Evolutionary conservation across 495 filamentous ascomycete species (phyloP).

Genomic region (Aspergillus bertholletiae): DNA sequence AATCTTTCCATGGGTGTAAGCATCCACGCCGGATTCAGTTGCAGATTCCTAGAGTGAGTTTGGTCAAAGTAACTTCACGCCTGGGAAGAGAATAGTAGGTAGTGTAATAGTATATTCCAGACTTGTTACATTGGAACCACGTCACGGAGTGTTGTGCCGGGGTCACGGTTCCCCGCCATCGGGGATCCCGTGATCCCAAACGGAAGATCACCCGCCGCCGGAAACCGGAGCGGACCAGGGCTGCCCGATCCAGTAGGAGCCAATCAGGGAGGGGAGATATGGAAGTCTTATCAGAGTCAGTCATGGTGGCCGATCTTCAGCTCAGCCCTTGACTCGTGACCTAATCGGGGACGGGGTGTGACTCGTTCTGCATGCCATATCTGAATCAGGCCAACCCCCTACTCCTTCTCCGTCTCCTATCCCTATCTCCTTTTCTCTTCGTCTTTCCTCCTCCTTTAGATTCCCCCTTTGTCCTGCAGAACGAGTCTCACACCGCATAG

Average conservation of each 20-base stretch:
- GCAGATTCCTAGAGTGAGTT: too few relatives aligned
- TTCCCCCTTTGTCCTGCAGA: neutral
- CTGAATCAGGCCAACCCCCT: neutral
- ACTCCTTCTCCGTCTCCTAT: neutral
- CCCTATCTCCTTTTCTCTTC: neutral
- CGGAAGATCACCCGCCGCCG: neutral
- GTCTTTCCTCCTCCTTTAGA: neutral
- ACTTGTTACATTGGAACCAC: too few relatives aligned
- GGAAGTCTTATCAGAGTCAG: neutral
- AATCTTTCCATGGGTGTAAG: too few relatives aligned
- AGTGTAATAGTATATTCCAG: too few relatives aligned
- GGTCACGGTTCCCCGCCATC: neutral
- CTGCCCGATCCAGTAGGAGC: neutral
- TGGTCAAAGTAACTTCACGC: too few relatives aligned
- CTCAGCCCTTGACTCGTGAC: slow-evolving; percentile 1
- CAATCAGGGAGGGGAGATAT: neutral
- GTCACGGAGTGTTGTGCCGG: too few relatives aligned
- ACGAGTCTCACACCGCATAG: neutral
- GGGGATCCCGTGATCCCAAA: neutral
- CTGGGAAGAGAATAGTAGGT: too few relatives aligned
- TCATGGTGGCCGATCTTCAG: neutral
- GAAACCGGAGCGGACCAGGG: neutral
- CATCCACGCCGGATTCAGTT: neutral
- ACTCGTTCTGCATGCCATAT: slow-evolving; percentile 1
- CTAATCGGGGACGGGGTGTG: neutral